These are phyloP conservation scores for Alternaria gaisen DNA, from an alignment of 2,329 filamentous ascomycete species.

Conservation along the genomic window DNA sequence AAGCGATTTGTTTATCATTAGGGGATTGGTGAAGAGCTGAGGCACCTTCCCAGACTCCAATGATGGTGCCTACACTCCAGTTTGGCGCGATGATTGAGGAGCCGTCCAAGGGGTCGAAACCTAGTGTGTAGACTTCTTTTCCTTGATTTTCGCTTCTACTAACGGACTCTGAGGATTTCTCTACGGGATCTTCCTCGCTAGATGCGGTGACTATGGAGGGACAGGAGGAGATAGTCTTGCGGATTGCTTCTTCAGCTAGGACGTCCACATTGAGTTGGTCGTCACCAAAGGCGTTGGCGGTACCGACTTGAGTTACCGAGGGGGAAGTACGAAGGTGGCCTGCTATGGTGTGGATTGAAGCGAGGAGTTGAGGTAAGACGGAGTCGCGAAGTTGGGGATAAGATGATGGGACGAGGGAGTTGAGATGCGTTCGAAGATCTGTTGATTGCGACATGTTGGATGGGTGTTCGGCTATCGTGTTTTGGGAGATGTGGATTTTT, in stretches of 20 bases:
- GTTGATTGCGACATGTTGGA: conserved; percentile 9
- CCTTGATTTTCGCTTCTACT: conserved; percentile 32
- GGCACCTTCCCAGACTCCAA: conserved; percentile 62
- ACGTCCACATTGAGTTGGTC: conserved; percentile 67
- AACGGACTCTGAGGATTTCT: conserved; percentile 49
- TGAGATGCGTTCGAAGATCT: conserved; percentile 10
- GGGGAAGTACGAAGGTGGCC: conserved; percentile 23
- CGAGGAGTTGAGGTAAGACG: conserved; percentile 28
- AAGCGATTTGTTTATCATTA: conserved; percentile 37
- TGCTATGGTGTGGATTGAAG: conserved; percentile 27
- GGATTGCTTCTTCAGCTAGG: conserved; percentile 64
- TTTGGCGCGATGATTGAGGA: conserved; percentile 63
- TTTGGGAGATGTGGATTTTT: background rate
- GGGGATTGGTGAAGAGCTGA: conserved; percentile 36
- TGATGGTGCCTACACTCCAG: conserved; percentile 62
- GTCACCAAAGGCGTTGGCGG: conserved; percentile 64
- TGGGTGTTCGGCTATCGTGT: background rate
- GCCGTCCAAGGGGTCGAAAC: conserved; percentile 71
- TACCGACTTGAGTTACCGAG: conserved; percentile 35
- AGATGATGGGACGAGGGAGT: conserved; percentile 10
- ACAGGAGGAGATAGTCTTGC: conserved; percentile 63
- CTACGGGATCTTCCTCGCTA: conserved; percentile 67
- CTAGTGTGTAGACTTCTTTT: conserved; percentile 60
- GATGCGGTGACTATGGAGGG: conserved; percentile 65
- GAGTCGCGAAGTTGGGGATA: conserved; percentile 15